These are phyloP conservation scores for Ceratocystis papillata DNA, from an alignment of 2,329 filamentous ascomycete species.

Conservation along the genomic window DNA sequence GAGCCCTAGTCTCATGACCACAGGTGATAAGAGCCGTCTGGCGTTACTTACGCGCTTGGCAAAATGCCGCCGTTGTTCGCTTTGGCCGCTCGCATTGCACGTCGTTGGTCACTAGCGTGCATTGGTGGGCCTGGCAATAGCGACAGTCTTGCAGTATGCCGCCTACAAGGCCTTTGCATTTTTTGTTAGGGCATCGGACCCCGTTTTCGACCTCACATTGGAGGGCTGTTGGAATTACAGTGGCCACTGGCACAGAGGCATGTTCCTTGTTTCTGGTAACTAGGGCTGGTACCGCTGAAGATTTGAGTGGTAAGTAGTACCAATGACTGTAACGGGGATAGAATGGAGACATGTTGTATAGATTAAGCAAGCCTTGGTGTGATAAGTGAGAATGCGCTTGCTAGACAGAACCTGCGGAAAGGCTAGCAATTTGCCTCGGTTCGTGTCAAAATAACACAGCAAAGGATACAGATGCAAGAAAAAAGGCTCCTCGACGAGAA, in stretches of 20 bases:
- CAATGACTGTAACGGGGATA: neutral
- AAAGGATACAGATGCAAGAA: neutral
- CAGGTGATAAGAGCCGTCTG: neutral
- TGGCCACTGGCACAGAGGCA: neutral
- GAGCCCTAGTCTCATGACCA: neutral
- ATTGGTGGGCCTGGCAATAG: slow-evolving; percentile 19
- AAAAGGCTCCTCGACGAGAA: neutral
- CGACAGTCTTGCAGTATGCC: neutral
- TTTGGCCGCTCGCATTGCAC: slow-evolving; percentile 19
- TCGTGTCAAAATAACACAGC: neutral
- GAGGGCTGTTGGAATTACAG: neutral
- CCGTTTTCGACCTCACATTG: slow-evolving; percentile 17
- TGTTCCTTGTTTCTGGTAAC: neutral
- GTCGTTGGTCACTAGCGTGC: slow-evolving; percentile 1
- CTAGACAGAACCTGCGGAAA: neutral
- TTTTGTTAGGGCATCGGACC: slow-evolving; percentile 16
- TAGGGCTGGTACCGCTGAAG: neutral
- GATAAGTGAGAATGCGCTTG: no score
- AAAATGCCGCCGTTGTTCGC: slow-evolving; percentile 10
- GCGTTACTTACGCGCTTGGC: slow-evolving; percentile 19
- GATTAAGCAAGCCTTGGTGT: neutral
- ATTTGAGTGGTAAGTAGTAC: neutral
- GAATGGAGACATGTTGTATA: neutral
- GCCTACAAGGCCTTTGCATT: neutral
- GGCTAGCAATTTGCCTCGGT: neutral